A percentile compares a stretch with the other conserved stretches of the same genome.
Evolutionary conservation across 768 basidiomycete genomes (phyloP).

Genomic region (Nidularia pulvinata): DNA sequence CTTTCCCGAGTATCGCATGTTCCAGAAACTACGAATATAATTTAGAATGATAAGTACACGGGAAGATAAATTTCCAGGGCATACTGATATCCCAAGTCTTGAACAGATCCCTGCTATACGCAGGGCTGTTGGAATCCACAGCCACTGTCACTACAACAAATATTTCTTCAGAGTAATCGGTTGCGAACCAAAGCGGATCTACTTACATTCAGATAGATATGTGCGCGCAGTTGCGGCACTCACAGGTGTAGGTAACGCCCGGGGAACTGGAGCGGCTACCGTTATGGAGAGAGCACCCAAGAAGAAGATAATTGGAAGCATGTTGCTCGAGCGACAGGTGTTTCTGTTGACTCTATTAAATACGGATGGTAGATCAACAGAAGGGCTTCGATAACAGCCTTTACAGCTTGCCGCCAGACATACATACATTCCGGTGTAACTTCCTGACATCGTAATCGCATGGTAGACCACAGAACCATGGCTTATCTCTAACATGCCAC

Average conservation of each 20-base stretch:
- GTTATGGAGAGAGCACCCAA: neutral
- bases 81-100: conserved; percentile 46
- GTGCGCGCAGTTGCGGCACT: conserved; percentile 13
- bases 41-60: neutral
- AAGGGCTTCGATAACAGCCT: no score
- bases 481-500: no score
- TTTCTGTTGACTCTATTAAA: no score
- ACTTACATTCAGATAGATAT: conserved; percentile 13
- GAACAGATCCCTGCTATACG: conserved; percentile 37
- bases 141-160: conserved; percentile 33
- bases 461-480: no score
- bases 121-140: conserved; percentile 36
- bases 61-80: conserved; percentile 8
- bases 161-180: neutral
- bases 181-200: neutral
- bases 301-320: neutral
- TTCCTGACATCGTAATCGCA: no score
- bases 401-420: no score
- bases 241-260: conserved; percentile 15
- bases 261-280: neutral
- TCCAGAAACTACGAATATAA: conserved; percentile 33
- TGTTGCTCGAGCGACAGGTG: no score
- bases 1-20: conserved; percentile 51
- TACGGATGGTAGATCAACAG: no score
- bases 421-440: no score